A percentile compares a stretch with the other conserved stretches of the same genome.
Conservation (phyloP, 768 basidiomycete species). For the Phlebiopsis gigantea region DNA sequence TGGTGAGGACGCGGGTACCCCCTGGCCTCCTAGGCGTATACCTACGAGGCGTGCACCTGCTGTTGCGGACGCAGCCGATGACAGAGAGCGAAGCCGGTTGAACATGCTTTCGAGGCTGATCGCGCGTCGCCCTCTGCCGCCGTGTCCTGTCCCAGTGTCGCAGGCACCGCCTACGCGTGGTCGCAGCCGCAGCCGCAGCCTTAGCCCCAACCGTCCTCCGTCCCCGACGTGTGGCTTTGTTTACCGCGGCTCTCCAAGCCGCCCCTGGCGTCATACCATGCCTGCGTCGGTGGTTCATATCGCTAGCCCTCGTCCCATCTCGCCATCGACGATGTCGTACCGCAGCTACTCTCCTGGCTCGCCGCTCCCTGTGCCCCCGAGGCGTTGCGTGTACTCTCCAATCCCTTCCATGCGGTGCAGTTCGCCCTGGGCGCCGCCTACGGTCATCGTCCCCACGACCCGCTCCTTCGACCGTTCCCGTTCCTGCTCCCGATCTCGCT, state of each 20-base stretch:
- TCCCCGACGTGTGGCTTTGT: too few species aligned
- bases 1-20: neutral
- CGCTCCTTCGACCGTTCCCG: neutral
- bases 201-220: neutral
- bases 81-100: neutral
- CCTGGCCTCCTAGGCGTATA: too few species aligned
- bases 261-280: too few species aligned
- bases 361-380: neutral
- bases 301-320: neutral
- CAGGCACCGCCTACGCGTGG: neutral
- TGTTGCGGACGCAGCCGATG: neutral
- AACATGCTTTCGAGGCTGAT: neutral
- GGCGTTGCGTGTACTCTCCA: conserved; percentile 13
- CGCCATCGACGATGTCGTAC: conserved; percentile 5
- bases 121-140: conserved; percentile 4
- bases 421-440: conserved; percentile 15
- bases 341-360: conserved; percentile 5
- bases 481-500: neutral
- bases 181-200: neutral
- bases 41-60: too few species aligned
- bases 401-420: too few species aligned
- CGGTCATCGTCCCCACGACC: neutral
- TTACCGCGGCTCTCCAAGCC: too few species aligned
- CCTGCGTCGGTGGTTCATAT: too few species aligned
- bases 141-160: neutral